Base-by-base conservation (phyloP, 2,329 filamentous ascomycete species). In the Elsinoe australis region DNA sequence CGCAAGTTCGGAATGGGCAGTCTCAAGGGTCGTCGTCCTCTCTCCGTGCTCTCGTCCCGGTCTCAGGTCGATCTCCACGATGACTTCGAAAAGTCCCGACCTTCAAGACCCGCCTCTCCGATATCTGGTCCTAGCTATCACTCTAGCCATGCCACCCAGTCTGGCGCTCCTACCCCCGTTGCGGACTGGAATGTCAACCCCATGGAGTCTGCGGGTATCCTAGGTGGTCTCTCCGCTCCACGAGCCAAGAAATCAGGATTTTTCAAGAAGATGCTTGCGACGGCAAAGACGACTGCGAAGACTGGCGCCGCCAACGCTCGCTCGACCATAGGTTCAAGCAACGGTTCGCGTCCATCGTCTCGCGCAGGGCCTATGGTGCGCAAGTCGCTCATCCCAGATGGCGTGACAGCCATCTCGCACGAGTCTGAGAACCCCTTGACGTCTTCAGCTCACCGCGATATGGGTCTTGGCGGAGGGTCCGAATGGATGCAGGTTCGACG, bases 401-500 rank as follows among this genome's bases (percentile, higher is more conserved):
- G 71, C 1, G 65, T 79, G 5, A 72, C 70, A 10, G 70, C 70
- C 0, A 76, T 84, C 39, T 68, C 75, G 31, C 75, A 77, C 15
- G 75, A 74, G 1, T 62, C 56, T 29, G 52, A 56, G 28, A 53
- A 57, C 4, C 46, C 50, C 4, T 44, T 51, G 4, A 56, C 60
- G 1, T 61, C 53, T n/a, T 46, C 46, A 5, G 68, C 75, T 3
- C 76, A 80, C 10, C 75, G 78, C 49, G 87, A 94, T 14, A 84
- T 84, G 75, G 87, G 84, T 2, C 65, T 84, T 5, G 75, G 68
- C 57, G 71, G 66, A 50, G 70, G 73, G 1, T 76, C 85, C 10
- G 90, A 96, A 63, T 98, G 92, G 89, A 88, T 98, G n/a, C 89
- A 96, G 63, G 88, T 96, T 17, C 83, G 92, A 28, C 80, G 92